phyloP scores from a whole-genome alignment of 768 basidiomycete genomes.

The Pleurotus eryngii region DNA sequence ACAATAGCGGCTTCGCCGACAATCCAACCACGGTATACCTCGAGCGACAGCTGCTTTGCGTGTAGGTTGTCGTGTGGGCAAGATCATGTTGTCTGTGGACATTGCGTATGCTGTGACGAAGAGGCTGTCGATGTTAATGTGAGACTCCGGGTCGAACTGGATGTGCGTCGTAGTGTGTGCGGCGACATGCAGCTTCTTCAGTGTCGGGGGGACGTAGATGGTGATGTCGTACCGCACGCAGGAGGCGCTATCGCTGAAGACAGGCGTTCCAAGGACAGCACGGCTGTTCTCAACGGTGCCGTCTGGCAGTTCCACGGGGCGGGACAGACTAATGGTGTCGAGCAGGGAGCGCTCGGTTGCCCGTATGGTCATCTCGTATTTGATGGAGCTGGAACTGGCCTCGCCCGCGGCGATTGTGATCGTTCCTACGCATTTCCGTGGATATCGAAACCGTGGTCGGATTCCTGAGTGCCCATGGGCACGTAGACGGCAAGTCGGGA shows the following conservation, averaged over 20 bases:
- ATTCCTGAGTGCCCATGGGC: slow-evolving; percentile 30
- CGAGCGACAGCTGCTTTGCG: slow-evolving; percentile 36
- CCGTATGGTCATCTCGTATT: slow-evolving; percentile 47
- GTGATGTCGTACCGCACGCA: slow-evolving; percentile 58
- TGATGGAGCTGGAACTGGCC: slow-evolving; percentile 36
- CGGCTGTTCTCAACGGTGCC: slow-evolving; percentile 31
- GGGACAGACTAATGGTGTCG: slow-evolving; percentile 31
- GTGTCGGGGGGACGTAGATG: slow-evolving; percentile 44
- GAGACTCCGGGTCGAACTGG: slow-evolving; percentile 42
- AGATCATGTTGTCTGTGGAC: slow-evolving; percentile 41
- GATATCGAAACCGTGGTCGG: slow-evolving; percentile 45
- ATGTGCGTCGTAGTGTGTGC: slow-evolving; percentile 45
- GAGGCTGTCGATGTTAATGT: slow-evolving; percentile 40
- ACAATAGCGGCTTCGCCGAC: slow-evolving; percentile 54
- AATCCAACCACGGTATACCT: slow-evolving; percentile 54
- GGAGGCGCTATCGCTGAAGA: slow-evolving; percentile 17
- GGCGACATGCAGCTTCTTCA: slow-evolving; percentile 45
- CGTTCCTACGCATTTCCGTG: slow-evolving; percentile 49
- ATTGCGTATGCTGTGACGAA: slow-evolving; percentile 39
- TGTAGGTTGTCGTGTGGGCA: slow-evolving; percentile 41
- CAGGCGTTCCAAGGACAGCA: slow-evolving; percentile 35
- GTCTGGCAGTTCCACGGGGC: slow-evolving; percentile 29
- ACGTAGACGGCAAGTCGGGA: slow-evolving; percentile 33
- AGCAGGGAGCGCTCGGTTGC: slow-evolving; percentile 39
- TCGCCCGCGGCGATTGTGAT: slow-evolving; percentile 44